phyloP scores from a whole-genome alignment of 257 asterid genomes.

The Solanum dulcamara region DNA sequence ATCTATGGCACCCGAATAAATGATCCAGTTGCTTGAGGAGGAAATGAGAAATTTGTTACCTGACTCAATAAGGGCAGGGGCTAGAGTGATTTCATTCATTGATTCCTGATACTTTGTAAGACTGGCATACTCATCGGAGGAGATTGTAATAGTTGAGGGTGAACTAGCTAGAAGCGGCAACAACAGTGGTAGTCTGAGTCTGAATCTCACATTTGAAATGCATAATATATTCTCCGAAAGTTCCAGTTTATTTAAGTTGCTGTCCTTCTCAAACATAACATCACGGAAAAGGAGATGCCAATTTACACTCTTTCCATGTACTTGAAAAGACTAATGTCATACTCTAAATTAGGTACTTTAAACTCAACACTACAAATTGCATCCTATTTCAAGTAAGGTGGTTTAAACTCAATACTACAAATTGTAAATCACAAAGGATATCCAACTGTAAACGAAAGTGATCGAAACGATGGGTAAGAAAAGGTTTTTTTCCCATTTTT shows the following conservation, averaged over 20 bases:
- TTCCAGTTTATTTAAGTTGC: not conserved
- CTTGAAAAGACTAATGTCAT: not conserved
- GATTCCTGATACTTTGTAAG: too few species aligned
- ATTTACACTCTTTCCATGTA: not conserved
- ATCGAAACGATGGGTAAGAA: not conserved
- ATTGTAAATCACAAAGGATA: not conserved
- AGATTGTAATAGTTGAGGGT: too few species aligned
- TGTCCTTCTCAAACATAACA: not conserved
- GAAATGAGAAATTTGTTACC: too few species aligned
- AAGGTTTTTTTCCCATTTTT: not conserved
- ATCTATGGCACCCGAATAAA: too few species aligned
- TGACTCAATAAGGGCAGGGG: too few species aligned
- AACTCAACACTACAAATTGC: not conserved
- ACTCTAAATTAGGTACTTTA: not conserved
- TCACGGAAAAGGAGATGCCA: not conserved
- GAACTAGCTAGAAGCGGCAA: too few species aligned
- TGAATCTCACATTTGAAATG: not conserved
- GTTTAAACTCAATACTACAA: not conserved
- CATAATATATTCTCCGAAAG: not conserved
- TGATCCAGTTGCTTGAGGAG: too few species aligned
- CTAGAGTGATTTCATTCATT: too few species aligned
- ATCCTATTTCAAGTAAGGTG: not conserved
- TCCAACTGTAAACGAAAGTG: not conserved
- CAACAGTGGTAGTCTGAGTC: too few species aligned
- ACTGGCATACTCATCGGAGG: too few species aligned